phyloP scores from a whole-genome alignment of 495 filamentous ascomycete genomes.

The Aspergillus bridgeri region DNA sequence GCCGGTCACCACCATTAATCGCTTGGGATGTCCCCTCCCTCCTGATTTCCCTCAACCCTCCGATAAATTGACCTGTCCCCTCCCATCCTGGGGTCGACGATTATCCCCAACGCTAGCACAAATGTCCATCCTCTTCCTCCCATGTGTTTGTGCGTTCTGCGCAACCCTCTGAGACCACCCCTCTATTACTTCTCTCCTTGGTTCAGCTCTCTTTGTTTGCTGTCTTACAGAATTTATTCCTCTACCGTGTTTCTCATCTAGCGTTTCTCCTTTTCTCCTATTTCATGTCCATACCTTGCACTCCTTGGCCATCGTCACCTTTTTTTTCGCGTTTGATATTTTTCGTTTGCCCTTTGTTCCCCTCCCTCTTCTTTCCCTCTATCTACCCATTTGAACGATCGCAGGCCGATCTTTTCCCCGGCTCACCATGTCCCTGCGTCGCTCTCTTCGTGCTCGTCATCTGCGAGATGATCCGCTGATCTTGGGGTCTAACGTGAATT shows the following conservation, averaged over 20 bases:
- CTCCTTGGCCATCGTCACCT: neutral
- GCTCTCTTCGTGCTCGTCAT: slow-evolving; percentile 47
- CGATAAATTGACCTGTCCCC: slow-evolving; percentile 3
- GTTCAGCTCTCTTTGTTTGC: slow-evolving; percentile 6
- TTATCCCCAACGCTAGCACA: neutral
- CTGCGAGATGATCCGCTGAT: slow-evolving; percentile 38
- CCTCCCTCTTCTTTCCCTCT: neutral
- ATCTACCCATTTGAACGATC: neutral
- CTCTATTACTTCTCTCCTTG: slow-evolving; percentile 14
- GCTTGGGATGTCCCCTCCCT: slow-evolving; percentile 2
- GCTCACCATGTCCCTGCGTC: slow-evolving; percentile 45
- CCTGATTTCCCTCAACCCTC: neutral
- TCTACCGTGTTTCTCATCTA: neutral
- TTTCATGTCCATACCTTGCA: neutral
- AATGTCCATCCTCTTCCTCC: neutral
- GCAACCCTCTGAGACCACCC: neutral
- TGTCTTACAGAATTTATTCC: neutral
- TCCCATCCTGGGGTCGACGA: neutral
- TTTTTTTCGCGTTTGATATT: neutral
- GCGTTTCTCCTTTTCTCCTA: neutral
- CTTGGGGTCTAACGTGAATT: slow-evolving; percentile 34
- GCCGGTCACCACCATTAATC: slow-evolving; percentile 9
- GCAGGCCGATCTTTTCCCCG: slow-evolving; percentile 2
- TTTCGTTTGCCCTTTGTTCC: neutral
- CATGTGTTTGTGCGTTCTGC: neutral